Evolutionary conservation across 164 flowering plant genomes (phyloP).

Genomic region (Vitis cinerea): DNA sequence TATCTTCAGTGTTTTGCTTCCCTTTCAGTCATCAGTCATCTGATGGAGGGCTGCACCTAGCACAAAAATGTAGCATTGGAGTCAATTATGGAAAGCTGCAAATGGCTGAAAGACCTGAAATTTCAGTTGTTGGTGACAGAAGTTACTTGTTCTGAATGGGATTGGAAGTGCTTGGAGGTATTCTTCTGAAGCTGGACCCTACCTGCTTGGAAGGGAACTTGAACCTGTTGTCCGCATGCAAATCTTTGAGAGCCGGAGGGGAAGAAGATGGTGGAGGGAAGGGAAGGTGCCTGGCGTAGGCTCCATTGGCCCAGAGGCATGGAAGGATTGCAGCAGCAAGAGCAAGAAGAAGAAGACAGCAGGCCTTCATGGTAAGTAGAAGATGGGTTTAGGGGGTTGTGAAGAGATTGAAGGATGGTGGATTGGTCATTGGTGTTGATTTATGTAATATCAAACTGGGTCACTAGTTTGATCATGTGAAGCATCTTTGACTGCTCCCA

Average conservation of each 20-base stretch:
- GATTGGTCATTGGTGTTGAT: too few relatives aligned
- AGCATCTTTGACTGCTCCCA: too few relatives aligned
- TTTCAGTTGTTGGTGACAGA: slow-evolving; percentile 1
- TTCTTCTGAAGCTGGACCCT: slow-evolving; percentile 35
- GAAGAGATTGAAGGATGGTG: too few relatives aligned
- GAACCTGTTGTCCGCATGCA: slow-evolving; percentile 25
- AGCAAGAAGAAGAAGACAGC: too few relatives aligned
- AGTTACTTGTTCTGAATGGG: slow-evolving; percentile 73
- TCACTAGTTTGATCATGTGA: too few relatives aligned
- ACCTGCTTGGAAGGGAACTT: slow-evolving; percentile 36
- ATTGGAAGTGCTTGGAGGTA: slow-evolving; percentile 57
- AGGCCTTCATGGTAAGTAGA: too few relatives aligned
- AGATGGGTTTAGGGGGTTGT: too few relatives aligned
- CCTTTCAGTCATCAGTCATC: slow-evolving; percentile 8
- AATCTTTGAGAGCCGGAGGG: slow-evolving; percentile 23
- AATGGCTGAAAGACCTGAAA: slow-evolving; percentile 3
- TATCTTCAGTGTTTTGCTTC: too few relatives aligned
- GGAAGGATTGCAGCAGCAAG: too few relatives aligned
- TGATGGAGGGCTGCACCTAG: slow-evolving; percentile 34
- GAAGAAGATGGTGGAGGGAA: background rate
- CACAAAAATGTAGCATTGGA: slow-evolving; percentile 15
- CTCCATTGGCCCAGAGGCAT: too few relatives aligned
- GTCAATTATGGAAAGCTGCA: slow-evolving; percentile 2
- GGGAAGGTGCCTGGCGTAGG: background rate
- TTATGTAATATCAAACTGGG: too few relatives aligned